phyloP scores from a whole-genome alignment of 371 early-diverging fungal genomes.

The Zancudomyces culisetae region DNA sequence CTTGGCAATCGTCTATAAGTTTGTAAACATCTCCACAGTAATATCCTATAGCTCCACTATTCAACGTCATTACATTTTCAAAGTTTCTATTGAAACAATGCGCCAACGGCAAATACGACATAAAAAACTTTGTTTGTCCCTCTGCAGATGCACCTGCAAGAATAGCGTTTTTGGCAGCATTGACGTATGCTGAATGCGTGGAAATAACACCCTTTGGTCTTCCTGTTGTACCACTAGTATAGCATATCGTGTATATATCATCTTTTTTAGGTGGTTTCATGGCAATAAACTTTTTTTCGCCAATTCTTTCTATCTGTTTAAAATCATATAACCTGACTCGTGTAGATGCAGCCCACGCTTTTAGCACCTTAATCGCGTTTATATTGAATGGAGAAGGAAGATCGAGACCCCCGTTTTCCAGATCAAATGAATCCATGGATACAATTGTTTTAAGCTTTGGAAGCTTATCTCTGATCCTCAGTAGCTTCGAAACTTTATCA shows the following conservation, averaged over 20 bases:
- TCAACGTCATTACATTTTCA: conserved; percentile 25
- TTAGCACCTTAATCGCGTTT: conserved; percentile 18
- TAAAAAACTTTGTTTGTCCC: conserved; percentile 15
- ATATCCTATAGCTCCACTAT: conserved; percentile 52
- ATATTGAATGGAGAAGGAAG: conserved; percentile 16
- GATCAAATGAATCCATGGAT: conserved; percentile 38
- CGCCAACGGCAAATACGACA: conserved; percentile 61
- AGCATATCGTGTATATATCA: conserved; percentile 86
- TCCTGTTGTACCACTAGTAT: conserved; percentile 75
- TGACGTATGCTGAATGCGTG: conserved; percentile 22
- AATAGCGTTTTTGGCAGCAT: conserved; percentile 8
- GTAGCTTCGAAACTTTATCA: conserved; percentile 59
- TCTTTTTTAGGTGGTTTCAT: conserved; percentile 35
- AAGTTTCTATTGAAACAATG: conserved; percentile 75
- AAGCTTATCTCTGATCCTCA: conserved; percentile 30
- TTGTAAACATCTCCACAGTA: conserved; percentile 57
- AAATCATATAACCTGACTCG: conserved; percentile 25
- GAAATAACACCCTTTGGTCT: conserved; percentile 34
- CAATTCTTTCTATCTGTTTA: conserved; percentile 40
- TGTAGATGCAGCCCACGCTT: conserved; percentile 25
- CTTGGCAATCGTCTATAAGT: conserved; percentile 60
- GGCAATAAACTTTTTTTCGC: conserved; percentile 20
- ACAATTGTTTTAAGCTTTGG: conserved; percentile 45
- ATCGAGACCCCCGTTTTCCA: neutral
- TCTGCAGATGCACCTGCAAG: neutral